Percentiles rank a stretch among this genome's conserved stretches.
Conservation (phyloP, 805 yeast genomes). For the Sugiyamaella lignohabitans region DNA sequence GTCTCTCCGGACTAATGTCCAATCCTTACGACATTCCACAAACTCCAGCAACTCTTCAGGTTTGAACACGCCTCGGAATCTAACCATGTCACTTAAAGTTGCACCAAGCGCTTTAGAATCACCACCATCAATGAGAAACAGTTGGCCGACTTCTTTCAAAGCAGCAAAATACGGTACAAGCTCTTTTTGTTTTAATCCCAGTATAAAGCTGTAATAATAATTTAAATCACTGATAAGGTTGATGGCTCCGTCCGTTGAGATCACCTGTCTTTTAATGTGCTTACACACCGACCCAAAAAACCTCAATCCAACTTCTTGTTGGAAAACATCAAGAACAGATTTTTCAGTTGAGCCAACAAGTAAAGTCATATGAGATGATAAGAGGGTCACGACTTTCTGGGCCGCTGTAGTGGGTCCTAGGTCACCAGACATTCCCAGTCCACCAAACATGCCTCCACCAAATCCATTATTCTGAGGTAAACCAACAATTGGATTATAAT, state of each 20-base stretch:
- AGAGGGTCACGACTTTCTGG: constrained; percentile 48
- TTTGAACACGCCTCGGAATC: constrained; percentile 81
- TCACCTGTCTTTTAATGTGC: constrained; percentile 62
- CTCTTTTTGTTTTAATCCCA: constrained; percentile 42
- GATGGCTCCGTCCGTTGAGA: constrained; percentile 78
- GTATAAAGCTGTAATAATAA: constrained; percentile 64
- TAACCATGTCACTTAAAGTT: constrained; percentile 71
- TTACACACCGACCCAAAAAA: constrained; percentile 72
- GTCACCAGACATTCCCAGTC: constrained; percentile 19
- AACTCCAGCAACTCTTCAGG: constrained; percentile 95
- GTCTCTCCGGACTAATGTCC: constrained; percentile 66
- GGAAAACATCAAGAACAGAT: constrained; percentile 82
- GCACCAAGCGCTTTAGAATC: constrained; percentile 82
- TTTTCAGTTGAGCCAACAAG: constrained; percentile 80
- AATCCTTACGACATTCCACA: constrained; percentile 80
- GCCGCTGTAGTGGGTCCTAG: constrained; percentile 62
- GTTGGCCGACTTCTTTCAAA: constrained; percentile 75
- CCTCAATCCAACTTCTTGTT: constrained; percentile 87
- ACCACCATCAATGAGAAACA: constrained; percentile 62
- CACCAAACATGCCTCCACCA: constrained; percentile 3
- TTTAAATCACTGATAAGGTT: constrained; percentile 77
- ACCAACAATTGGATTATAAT: constrained; percentile 56
- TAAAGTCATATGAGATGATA: constrained; percentile 65
- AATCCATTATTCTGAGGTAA: constrained; percentile 20
- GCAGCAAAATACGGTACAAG: constrained; percentile 73